Percentiles rank a stretch among this genome's conserved stretches.
Conservation (phyloP, 495 filamentous ascomycete genomes). For the Penicillium pancosmium region DNA sequence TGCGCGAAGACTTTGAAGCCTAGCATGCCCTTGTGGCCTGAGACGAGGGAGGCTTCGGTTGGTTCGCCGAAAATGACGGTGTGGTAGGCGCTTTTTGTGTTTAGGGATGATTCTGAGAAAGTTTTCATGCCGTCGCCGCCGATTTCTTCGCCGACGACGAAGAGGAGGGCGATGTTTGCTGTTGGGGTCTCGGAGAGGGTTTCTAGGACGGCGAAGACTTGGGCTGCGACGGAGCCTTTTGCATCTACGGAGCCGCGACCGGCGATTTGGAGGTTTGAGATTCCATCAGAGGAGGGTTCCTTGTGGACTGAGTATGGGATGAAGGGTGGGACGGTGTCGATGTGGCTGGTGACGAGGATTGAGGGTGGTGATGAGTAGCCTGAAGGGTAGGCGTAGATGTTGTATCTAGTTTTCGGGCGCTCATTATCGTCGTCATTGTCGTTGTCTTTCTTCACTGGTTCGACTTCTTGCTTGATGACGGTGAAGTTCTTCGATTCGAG, state of each 20-base stretch:
- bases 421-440: constrained; percentile 9
- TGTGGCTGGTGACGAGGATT: constrained; percentile 75
- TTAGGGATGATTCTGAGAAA: constrained; percentile 46
- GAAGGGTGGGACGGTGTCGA: constrained; percentile 70
- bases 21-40: constrained; percentile 86
- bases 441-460: constrained; percentile 23
- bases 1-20: constrained; percentile 62
- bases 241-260: constrained; percentile 90
- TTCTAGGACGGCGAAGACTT: constrained; percentile 67
- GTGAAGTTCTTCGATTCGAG: constrained; percentile 66
- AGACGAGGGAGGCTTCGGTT: constrained; percentile 81
- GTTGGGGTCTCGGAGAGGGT: constrained; percentile 51
- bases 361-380: constrained; percentile 54
- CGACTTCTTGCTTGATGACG: constrained; percentile 62
- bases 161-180: constrained; percentile 69
- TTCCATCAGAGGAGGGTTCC: constrained; percentile 20
- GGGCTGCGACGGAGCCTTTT: constrained; percentile 83
- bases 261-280: constrained; percentile 52
- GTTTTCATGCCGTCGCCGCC: constrained; percentile 81
- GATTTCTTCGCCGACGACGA: constrained; percentile 87
- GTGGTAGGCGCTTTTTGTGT: constrained; percentile 49
- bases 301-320: constrained; percentile 52
- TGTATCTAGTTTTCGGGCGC: constrained; percentile 55
- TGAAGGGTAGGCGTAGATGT: constrained; percentile 77
- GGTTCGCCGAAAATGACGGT: constrained; percentile 89